phyloP scores from a whole-genome alignment of 305 asterid genomes.

The Nicotiana rustica region DNA sequence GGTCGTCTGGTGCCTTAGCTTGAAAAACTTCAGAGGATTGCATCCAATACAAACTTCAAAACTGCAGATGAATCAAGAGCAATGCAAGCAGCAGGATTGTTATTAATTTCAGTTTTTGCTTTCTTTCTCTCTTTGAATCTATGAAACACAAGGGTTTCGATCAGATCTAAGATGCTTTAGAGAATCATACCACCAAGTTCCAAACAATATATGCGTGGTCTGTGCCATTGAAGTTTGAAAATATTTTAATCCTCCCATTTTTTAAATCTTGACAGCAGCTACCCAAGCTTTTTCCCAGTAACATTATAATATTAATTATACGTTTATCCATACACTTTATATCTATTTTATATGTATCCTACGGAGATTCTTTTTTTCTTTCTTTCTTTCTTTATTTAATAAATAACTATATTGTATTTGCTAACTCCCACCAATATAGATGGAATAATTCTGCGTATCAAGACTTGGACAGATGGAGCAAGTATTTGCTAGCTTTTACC shows the following conservation, averaged over 20 bases:
- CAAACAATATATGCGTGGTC: conserved; percentile 18
- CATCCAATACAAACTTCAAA: no score
- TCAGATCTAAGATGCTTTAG: conserved; percentile 25
- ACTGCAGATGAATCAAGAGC: not conserved
- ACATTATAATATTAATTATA: not conserved
- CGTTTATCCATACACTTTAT: conserved; percentile 7
- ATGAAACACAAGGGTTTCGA: conserved; percentile 18
- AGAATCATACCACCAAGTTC: conserved; percentile 11
- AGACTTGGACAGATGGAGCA: no score
- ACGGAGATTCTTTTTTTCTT: not conserved
- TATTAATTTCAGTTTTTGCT: not conserved
- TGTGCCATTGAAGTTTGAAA: conserved; percentile 33
- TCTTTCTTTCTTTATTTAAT: no score
- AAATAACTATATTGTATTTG: no score
- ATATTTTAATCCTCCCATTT: conserved; percentile 16
- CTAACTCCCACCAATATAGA: not conserved
- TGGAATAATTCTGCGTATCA: not conserved
- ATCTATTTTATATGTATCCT: not conserved
- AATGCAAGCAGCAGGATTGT: not conserved
- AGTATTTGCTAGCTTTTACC: no score
- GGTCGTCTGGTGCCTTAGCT: no score
- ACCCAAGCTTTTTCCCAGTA: not conserved
- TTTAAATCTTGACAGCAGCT: not conserved
- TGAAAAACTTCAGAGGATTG: no score
- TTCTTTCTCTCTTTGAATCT: not conserved